phyloP scores from a whole-genome alignment of 768 basidiomycete species.

The Phylloporus arenicola region DNA sequence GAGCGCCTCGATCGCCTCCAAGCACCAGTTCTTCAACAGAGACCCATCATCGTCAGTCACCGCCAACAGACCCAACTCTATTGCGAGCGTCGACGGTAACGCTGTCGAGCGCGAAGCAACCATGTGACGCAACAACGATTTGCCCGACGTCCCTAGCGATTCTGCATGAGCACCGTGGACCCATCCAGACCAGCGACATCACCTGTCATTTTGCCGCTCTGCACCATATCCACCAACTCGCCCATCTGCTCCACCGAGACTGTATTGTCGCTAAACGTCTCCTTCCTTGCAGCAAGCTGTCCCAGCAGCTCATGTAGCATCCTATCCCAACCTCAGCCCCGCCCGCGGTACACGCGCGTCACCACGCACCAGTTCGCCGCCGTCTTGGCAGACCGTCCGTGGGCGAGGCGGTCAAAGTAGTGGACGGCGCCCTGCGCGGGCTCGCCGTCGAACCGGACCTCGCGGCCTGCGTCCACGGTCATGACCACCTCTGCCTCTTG shows the following conservation, averaged over 20 bases:
- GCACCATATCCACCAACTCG: constrained; percentile 72
- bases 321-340: constrained; percentile 40
- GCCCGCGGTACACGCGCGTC: too few relatives aligned
- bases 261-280: constrained; percentile 53
- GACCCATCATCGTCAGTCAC: constrained; percentile 28
- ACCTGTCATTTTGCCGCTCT: constrained; percentile 66
- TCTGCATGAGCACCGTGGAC: background rate
- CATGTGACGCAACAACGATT: constrained; percentile 68
- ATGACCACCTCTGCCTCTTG: constrained; percentile 75
- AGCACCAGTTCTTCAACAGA: constrained; percentile 52
- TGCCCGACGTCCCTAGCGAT: constrained; percentile 67
- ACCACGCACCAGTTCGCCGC: constrained; percentile 74
- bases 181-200: background rate
- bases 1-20: constrained; percentile 55
- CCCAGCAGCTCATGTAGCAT: constrained; percentile 85
- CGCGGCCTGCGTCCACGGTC: constrained; percentile 59
- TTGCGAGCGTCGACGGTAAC: constrained; percentile 40
- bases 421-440: constrained; percentile 49
- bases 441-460: constrained; percentile 59
- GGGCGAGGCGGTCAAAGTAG: constrained; percentile 73
- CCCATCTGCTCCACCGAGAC: constrained; percentile 64
- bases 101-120: constrained; percentile 41
- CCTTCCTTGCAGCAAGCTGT: constrained; percentile 56
- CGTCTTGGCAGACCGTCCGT: constrained; percentile 55
- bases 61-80: constrained; percentile 44